Base-by-base conservation (phyloP, 306 rosid species). In the Gynostemma pentaphyllum region DNA sequence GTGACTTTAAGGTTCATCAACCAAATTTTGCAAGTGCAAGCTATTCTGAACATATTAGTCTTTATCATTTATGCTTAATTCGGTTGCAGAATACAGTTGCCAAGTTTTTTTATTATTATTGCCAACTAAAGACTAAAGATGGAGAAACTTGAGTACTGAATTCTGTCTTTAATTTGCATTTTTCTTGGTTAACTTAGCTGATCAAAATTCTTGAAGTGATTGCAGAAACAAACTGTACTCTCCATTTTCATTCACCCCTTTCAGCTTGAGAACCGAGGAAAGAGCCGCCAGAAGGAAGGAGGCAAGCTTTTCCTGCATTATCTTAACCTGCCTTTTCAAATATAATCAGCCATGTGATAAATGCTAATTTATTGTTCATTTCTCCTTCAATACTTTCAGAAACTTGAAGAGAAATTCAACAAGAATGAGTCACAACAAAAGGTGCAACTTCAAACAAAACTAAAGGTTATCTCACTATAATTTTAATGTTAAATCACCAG, bases 321-420 rank as follows among this genome's bases (percentile, higher is more conserved):
- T 7, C 64, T 74, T 45, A 14, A 27, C 32, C 26, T 70, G 48
- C 37, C 30, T 68, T 67, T 42, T 34, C 13, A 18, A 61, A 61
- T 40, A 23, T 10, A 13, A 21, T 61, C 12, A 41, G 0, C 2
- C 40, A 7, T 22, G 50, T 37, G 2, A 21, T 44, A 41, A 61
- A 7, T 40, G 27, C 28, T 59, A 13, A 59, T 39, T 59, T 16
- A 13, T 12, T 34, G 29, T 18, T 57, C 21, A 29, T 36, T 57
- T 57, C 64, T 59, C 19, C 65, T 59, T 15, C 19, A 59, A 37
- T 13, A 59, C 7, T 9, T 37, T 0, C 78, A 92, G 99, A 92
- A 84, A 72, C 99, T 92, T 12, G 96, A 92, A 79, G 96, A 86
- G 68, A 88, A 88, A 70, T 92, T 92, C 90, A 84, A 88, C 79